These are phyloP conservation scores for Amorphotheca resinae DNA, from an alignment of 495 filamentous ascomycete species.

Conservation along the genomic window DNA sequence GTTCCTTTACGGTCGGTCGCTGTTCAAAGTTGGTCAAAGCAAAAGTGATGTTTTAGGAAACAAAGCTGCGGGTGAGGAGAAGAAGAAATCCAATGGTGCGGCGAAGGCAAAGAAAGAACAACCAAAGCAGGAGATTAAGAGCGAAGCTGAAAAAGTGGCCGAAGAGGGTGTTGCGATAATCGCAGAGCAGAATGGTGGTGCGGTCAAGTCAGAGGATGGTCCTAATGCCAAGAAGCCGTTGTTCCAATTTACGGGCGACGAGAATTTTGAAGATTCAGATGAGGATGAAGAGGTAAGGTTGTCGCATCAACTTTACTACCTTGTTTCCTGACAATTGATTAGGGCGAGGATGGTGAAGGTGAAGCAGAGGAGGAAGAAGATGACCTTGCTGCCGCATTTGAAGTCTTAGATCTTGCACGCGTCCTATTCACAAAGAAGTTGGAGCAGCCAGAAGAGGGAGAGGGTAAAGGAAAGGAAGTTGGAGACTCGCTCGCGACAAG, in stretches of 20 bases:
- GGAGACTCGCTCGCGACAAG: slow-evolving; percentile 36
- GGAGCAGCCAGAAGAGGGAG: slow-evolving; percentile 32
- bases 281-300: slow-evolving; percentile 45
- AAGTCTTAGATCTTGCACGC: slow-evolving; percentile 82
- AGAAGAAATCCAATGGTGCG: slow-evolving; percentile 29
- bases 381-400: slow-evolving; percentile 80
- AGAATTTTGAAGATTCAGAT: slow-evolving; percentile 72
- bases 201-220: slow-evolving; percentile 27
- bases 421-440: slow-evolving; percentile 53
- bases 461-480: slow-evolving; percentile 40
- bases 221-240: slow-evolving; percentile 48
- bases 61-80: slow-evolving; percentile 50
- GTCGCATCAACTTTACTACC: neutral
- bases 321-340: neutral
- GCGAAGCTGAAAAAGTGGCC: slow-evolving; percentile 23
- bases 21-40: slow-evolving; percentile 85
- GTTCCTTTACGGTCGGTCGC: slow-evolving; percentile 81
- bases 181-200: slow-evolving; percentile 24
- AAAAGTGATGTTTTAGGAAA: slow-evolving; percentile 91
- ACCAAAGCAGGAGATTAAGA: slow-evolving; percentile 15
- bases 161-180: slow-evolving; percentile 30
- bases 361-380: slow-evolving; percentile 66
- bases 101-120: slow-evolving; percentile 20
- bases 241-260: slow-evolving; percentile 89
- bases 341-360: slow-evolving; percentile 23